phyloP scores from a whole-genome alignment of 306 rosid genomes.

The Vicia sativa region DNA sequence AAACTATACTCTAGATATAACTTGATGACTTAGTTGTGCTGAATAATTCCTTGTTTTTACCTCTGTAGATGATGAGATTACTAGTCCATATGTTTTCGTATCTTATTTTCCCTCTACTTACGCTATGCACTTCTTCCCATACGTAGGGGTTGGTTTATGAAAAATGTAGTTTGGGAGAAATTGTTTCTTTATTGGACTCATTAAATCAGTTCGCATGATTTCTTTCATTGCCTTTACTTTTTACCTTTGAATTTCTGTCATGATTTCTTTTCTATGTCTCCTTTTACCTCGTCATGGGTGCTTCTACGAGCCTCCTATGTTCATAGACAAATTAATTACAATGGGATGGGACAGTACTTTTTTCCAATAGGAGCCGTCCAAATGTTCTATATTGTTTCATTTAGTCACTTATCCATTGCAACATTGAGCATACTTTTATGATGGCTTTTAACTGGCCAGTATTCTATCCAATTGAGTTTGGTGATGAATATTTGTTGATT shows the following conservation, averaged over 20 bases:
- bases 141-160: conserved; percentile 1
- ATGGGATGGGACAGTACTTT: background rate
- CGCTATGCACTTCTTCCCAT: background rate
- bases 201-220: background rate
- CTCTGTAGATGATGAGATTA: background rate
- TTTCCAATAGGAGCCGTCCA: background rate
- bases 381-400: background rate
- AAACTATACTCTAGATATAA: background rate
- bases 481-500: background rate
- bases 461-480: background rate
- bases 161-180: background rate
- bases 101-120: background rate
- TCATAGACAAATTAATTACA: background rate
- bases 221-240: too few relatives aligned
- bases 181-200: background rate
- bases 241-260: background rate
- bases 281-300: background rate
- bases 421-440: background rate
- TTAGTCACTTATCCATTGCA: background rate
- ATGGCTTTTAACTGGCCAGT: background rate
- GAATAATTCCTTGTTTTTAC: conserved; percentile 4
- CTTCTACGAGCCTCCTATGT: background rate
- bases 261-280: background rate
- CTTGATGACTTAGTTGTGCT: background rate
- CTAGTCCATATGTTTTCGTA: conserved; percentile 1